phyloP scores from a whole-genome alignment of 176 grass and related monocot species.

The Paspalum vaginatum region DNA sequence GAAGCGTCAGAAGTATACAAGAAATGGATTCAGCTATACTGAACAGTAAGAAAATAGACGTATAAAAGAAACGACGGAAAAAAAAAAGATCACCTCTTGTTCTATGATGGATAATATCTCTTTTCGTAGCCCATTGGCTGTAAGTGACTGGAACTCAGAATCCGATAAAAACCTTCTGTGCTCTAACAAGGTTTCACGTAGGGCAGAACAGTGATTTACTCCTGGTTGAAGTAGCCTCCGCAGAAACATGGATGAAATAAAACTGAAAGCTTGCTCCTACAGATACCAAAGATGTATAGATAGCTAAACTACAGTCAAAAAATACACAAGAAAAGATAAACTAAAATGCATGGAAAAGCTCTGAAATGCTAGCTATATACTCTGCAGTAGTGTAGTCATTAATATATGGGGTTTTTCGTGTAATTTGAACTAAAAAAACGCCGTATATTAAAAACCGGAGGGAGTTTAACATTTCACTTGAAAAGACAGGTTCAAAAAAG shows the following conservation, averaged over 20 bases:
- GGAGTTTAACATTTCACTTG: no score
- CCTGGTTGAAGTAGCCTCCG: slow-evolving; percentile 91
- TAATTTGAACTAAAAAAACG: no score
- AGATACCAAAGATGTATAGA: slow-evolving; percentile 31
- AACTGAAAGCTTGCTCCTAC: slow-evolving; percentile 71
- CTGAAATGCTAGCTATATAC: slow-evolving; percentile 31
- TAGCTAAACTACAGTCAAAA: slow-evolving; percentile 17
- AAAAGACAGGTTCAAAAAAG: slow-evolving; percentile 25
- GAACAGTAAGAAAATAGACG: slow-evolving; percentile 34
- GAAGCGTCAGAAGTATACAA: slow-evolving; percentile 22
- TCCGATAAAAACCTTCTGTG: slow-evolving; percentile 87
- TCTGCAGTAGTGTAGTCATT: background rate
- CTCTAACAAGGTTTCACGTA: slow-evolving; percentile 82
- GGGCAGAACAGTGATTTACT: slow-evolving; percentile 76
- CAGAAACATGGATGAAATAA: slow-evolving; percentile 92
- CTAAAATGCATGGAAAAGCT: slow-evolving; percentile 33
- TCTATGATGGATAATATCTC: slow-evolving; percentile 85
- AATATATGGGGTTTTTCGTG: no score
- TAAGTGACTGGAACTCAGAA: slow-evolving; percentile 82
- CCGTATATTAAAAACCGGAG: no score
- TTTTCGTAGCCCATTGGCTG: slow-evolving; percentile 74
- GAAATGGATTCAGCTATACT: slow-evolving; percentile 29
- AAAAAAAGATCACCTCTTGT: slow-evolving; percentile 59
- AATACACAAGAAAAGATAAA: background rate
- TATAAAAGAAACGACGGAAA: slow-evolving; percentile 14